Evolutionary conservation across 805 yeast species (phyloP).

Genomic region (Candida xyloterini): DNA sequence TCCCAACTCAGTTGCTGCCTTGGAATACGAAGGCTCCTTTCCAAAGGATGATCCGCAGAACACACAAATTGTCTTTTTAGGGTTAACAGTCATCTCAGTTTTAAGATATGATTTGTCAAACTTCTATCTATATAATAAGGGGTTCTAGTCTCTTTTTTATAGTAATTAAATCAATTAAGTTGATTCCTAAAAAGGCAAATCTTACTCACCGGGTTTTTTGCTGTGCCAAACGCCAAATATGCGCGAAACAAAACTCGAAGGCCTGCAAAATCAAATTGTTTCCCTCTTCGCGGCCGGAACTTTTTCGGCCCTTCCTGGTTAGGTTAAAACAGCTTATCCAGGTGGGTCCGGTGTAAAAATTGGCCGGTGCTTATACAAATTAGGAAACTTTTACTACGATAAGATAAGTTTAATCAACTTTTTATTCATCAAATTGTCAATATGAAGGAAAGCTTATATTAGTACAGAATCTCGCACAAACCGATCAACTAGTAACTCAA

Average conservation of each 20-base stretch:
- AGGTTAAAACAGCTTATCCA: background rate
- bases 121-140: background rate
- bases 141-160: background rate
- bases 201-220: slow-evolving; percentile 7
- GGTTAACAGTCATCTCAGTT: slow-evolving; percentile 13
- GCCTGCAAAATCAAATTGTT: background rate
- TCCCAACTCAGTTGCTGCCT: slow-evolving; percentile 57
- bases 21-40: slow-evolving; percentile 43
- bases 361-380: slow-evolving; percentile 4
- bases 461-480: slow-evolving; percentile 12
- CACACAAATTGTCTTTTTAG: slow-evolving; percentile 58
- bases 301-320: slow-evolving; percentile 11
- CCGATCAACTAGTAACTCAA: slow-evolving; percentile 34
- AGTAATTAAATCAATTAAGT: background rate
- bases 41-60: slow-evolving; percentile 83
- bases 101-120: background rate
- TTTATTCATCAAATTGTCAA: background rate
- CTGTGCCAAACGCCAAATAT: slow-evolving; percentile 4
- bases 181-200: slow-evolving; percentile 7
- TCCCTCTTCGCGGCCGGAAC: slow-evolving; percentile 1
- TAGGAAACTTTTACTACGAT: slow-evolving; percentile 4
- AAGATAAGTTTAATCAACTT: slow-evolving; percentile 1
- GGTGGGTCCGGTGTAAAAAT: slow-evolving; percentile 1
- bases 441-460: background rate
- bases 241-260: background rate